These are phyloP conservation scores for Raffaelea albimanens DNA, from an alignment of 2,329 filamentous ascomycete genomes.

Conservation along the genomic window DNA sequence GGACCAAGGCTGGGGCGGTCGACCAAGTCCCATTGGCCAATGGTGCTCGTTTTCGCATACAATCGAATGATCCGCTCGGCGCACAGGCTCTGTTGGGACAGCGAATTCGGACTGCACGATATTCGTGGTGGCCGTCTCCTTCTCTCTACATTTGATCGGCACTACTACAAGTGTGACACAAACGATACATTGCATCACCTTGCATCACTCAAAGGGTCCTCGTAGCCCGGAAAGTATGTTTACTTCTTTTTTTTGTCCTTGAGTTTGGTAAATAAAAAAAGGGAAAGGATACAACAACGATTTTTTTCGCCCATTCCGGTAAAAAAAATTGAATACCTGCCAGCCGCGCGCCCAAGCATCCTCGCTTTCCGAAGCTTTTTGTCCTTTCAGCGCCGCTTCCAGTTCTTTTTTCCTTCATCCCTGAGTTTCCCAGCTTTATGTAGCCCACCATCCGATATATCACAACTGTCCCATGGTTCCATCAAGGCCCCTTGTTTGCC, in stretches of 20 bases:
- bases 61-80: too few relatives aligned
- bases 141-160: neutral
- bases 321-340: slow-evolving; percentile 12
- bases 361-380: neutral
- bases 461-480: too few relatives aligned
- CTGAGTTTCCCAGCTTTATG: neutral
- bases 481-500: too few relatives aligned
- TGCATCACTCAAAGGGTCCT: neutral
- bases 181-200: neutral
- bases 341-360: slow-evolving; percentile 11
- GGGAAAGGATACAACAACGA: neutral
- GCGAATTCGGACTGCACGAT: too few relatives aligned
- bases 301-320: neutral
- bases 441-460: neutral
- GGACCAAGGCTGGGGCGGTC: too few relatives aligned
- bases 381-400: neutral
- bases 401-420: neutral
- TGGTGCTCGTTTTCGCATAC: too few relatives aligned
- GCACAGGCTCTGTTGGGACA: too few relatives aligned
- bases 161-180: neutral
- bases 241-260: slow-evolving; percentile 4
- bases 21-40: too few relatives aligned
- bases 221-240: neutral
- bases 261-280: slow-evolving; percentile 6
- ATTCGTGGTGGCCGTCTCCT: too few relatives aligned